Base-by-base conservation (phyloP, 2,329 filamentous ascomycete species). In the Stemphylium lycopersici region DNA sequence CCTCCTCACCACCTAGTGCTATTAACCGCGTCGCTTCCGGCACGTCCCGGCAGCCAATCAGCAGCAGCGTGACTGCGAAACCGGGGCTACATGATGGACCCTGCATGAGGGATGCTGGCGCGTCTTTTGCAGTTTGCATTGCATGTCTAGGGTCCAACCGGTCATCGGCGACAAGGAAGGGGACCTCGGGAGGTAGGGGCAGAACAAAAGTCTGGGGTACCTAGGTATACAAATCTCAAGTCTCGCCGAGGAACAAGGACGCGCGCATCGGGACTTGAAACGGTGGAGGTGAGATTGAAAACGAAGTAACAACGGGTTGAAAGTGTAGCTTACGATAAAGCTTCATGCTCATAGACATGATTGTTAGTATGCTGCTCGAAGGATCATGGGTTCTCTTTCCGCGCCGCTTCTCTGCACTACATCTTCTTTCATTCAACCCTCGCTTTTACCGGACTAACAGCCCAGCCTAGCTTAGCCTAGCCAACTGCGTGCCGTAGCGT, bases 121-220 rank as follows among this genome's bases (percentile, higher is more conserved):
- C 29, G 33, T 39, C 22, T 20, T 20, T 8, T n/a, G 37, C 18
- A 22, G 2, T 18, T 8, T n/a, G 37, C 37, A 22, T 6, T 18
- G 40, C 32, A 40, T 22, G 44, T 38, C 26, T 33, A 54, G 46
- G 51, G 51, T 54, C 51, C 22, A 44, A 50, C 40, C 40, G 34
- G 46, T 50, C 22, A 43, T 48, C 26, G 46, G 29, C 34, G 46
- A 32, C 20, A 15, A 32, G 24, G 32, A n/a, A 18, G 20, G 4
- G 20, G 20, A 20, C 20, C 20, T 20, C 20, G 20, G 13, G 20
- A 22, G 20, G 31, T 13, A 29, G 6, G 18, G 16, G 33, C 16
- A 18, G 43, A 44, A 44, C 22, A 20, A 48, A 48, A 42, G 37
- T 41, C 44, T 52, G 43, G 43, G 37, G 29, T 39, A 13, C 44